phyloP scores from a whole-genome alignment of 495 filamentous ascomycete species.

The Sphaerosporella brunnea region DNA sequence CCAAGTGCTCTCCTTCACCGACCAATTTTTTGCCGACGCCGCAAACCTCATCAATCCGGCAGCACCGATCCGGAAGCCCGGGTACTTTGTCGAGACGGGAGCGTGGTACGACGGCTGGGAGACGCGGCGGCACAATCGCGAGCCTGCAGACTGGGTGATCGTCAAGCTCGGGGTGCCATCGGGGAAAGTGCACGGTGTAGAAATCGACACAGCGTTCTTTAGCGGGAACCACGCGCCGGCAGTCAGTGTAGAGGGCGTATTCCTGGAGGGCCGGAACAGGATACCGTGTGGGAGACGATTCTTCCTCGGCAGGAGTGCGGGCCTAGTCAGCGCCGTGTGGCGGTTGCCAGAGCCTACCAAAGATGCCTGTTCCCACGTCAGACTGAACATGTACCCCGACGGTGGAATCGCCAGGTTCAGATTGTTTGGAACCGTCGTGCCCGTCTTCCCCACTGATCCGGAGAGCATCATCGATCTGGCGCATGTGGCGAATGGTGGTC shows the following conservation, averaged over 20 bases:
- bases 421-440: conserved; percentile 60
- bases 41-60: conserved; percentile 60
- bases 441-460: conserved; percentile 44
- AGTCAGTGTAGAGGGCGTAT: conserved; percentile 57
- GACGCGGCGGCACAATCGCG: conserved; percentile 67
- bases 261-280: background rate
- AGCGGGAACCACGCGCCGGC: conserved; percentile 73
- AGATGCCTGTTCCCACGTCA: conserved; percentile 66
- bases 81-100: conserved; percentile 67
- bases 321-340: conserved; percentile 37
- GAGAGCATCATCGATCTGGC: conserved; percentile 62
- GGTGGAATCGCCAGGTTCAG: conserved; percentile 82
- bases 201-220: conserved; percentile 78
- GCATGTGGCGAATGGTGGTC: conserved; percentile 62
- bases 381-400: conserved; percentile 80
- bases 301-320: no score
- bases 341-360: conserved; percentile 39
- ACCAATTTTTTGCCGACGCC: conserved; percentile 81
- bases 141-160: conserved; percentile 68
- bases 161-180: conserved; percentile 63
- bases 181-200: conserved; percentile 58
- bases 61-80: conserved; percentile 55
- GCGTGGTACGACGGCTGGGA: conserved; percentile 97
- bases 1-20: conserved; percentile 55
- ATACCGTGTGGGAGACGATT: no score